Percentiles rank a stretch among this genome's conserved stretches.
phyloP scores from a whole-genome alignment of 768 basidiomycete species.

The Russula brevipes region DNA sequence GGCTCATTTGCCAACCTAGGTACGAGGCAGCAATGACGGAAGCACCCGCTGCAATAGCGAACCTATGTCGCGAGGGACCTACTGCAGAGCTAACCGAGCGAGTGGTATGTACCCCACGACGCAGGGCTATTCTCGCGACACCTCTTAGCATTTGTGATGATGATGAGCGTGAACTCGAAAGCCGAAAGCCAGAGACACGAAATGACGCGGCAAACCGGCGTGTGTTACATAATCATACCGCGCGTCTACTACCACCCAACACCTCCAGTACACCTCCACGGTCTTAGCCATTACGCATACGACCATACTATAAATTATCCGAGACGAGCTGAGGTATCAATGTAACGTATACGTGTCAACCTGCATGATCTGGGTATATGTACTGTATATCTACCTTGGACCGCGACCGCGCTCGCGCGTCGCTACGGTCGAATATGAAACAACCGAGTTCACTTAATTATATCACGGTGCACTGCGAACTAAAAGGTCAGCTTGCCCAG shows the following conservation, averaged over 20 bases:
- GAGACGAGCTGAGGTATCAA: no score
- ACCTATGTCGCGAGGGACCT: conserved; percentile 18
- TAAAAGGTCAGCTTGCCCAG: background rate
- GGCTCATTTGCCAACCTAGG: conserved; percentile 32
- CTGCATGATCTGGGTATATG: no score
- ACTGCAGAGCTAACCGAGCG: background rate
- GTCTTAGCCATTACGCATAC: no score
- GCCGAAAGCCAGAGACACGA: background rate
- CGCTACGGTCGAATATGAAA: background rate
- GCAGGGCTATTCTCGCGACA: conserved; percentile 10
- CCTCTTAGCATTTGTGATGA: conserved; percentile 20
- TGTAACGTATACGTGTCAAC: no score
- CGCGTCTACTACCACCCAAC: no score
- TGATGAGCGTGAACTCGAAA: background rate
- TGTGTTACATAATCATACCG: no score
- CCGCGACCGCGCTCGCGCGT: background rate
- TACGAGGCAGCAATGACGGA: conserved; percentile 33
- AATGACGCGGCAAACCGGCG: background rate
- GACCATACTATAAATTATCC: no score
- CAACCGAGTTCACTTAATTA: background rate
- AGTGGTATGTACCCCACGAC: conserved; percentile 22
- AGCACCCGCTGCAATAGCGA: conserved; percentile 30
- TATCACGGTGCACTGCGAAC: background rate
- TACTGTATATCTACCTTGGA: background rate
- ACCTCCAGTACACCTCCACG: no score